Percentiles rank a stretch among this genome's conserved stretches.
These are phyloP conservation scores for Gossypium lobatum DNA, from an alignment of 441 rosid species.

Conservation along the genomic window DNA sequence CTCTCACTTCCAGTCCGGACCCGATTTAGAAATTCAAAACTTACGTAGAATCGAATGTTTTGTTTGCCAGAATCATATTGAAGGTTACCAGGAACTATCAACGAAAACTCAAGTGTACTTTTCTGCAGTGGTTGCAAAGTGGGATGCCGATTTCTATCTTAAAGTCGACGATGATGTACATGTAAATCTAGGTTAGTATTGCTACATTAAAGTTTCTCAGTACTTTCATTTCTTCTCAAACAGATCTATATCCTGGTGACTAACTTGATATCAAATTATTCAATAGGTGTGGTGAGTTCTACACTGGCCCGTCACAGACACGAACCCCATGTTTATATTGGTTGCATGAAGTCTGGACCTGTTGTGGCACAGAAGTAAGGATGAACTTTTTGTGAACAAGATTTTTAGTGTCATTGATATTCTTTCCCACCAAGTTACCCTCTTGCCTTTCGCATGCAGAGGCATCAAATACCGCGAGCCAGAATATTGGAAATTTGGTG, in stretches of 20 bases:
- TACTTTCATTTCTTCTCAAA: background rate
- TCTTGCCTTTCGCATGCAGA: constrained; percentile 31
- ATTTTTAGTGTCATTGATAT: background rate
- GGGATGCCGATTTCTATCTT: constrained; percentile 95
- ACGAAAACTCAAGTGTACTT: constrained; percentile 80
- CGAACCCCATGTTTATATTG: constrained; percentile 73
- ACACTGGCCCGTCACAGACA: constrained; percentile 83
- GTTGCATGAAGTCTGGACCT: constrained; percentile 96
- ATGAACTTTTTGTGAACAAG: background rate
- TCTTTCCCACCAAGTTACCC: background rate
- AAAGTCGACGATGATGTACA: constrained; percentile 95
- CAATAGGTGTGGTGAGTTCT: constrained; percentile 79
- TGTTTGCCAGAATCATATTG: constrained; percentile 69
- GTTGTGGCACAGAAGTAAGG: constrained; percentile 83
- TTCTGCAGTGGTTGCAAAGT: constrained; percentile 67
- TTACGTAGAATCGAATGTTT: background rate
- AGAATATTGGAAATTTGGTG: constrained; percentile 91
- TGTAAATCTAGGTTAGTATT: constrained; percentile 74
- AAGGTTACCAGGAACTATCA: constrained; percentile 83
- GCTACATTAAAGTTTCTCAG: constrained; percentile 1
- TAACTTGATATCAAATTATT: constrained; percentile 16
- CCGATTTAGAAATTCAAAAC: background rate
- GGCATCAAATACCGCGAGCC: constrained; percentile 88
- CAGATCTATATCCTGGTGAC: background rate
- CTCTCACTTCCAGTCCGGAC: background rate